phyloP scores from a whole-genome alignment of 2,329 filamentous ascomycete genomes.

The Aspergillus novoparasiticus region DNA sequence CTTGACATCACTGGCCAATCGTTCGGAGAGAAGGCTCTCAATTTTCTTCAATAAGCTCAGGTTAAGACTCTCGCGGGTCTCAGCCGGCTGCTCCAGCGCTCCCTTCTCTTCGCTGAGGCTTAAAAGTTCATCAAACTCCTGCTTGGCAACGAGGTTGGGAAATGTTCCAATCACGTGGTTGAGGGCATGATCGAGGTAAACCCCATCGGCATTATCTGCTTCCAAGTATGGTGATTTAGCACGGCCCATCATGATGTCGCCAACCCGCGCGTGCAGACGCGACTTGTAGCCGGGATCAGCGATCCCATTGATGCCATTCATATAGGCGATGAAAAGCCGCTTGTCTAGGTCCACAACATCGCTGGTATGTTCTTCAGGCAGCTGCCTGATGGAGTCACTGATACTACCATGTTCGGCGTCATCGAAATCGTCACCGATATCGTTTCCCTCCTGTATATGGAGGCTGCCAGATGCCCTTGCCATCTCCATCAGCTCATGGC shows the following conservation, averaged over 20 bases:
- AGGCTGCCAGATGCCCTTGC: constrained; percentile 30
- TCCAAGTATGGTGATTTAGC: constrained; percentile 36
- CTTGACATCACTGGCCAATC: constrained; percentile 33
- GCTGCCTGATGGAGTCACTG: constrained; percentile 22
- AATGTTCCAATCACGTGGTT: constrained; percentile 45
- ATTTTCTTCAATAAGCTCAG: constrained; percentile 35
- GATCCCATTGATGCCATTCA: constrained; percentile 46
- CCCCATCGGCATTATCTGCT: constrained; percentile 30
- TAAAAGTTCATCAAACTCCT: constrained; percentile 40
- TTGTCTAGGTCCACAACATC: constrained; percentile 44
- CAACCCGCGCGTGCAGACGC: constrained; percentile 36
- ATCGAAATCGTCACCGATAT: constrained; percentile 21
- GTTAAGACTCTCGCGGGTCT: constrained; percentile 17
- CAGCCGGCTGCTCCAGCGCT: constrained; percentile 13
- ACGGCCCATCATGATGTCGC: constrained; percentile 37
- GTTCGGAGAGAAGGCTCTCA: constrained; percentile 37
- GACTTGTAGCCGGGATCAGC: constrained; percentile 35
- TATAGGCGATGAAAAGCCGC: constrained; percentile 42
- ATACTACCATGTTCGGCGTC: constrained; percentile 21
- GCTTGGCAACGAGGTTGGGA: constrained; percentile 40
- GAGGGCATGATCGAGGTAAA: constrained; percentile 41
- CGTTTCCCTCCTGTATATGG: constrained; percentile 21
- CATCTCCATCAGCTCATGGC: constrained; percentile 44
- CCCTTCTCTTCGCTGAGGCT: constrained; percentile 28
- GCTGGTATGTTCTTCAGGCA: constrained; percentile 38